phyloP scores from a whole-genome alignment of 2,329 filamentous ascomycete genomes.

The Ceratocystis variospora region DNA sequence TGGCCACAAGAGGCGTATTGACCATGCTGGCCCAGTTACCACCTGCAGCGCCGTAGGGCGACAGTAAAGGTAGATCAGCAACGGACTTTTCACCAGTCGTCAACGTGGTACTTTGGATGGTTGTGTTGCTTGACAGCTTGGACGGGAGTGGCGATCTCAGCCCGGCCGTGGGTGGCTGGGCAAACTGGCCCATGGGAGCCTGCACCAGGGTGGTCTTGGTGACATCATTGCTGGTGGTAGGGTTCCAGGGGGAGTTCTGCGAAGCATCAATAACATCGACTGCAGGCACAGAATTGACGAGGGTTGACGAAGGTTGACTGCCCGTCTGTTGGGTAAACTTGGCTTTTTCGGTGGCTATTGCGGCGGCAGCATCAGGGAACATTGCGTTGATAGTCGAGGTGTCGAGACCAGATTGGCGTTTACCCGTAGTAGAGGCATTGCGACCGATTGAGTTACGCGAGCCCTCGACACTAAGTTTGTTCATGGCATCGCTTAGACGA shows the following conservation, averaged over 20 bases:
- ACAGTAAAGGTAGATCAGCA: constrained; percentile 68
- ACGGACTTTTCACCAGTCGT: constrained; percentile 45
- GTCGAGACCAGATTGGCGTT: constrained; percentile 90
- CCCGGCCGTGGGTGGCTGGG: constrained; percentile 59
- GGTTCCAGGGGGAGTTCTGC: constrained; percentile 69
- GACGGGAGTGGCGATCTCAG: constrained; percentile 65
- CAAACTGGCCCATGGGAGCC: constrained; percentile 86
- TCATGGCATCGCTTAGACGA: constrained; percentile 91
- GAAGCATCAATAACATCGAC: constrained; percentile 48
- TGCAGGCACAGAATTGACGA: constrained; percentile 56
- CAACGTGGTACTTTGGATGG: constrained; percentile 60
- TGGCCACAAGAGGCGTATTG: constrained; percentile 89
- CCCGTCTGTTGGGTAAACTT: constrained; percentile 95
- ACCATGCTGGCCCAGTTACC: constrained; percentile 98
- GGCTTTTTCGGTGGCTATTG: constrained; percentile 96
- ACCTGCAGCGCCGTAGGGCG: constrained; percentile 60
- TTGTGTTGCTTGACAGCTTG: constrained; percentile 49
- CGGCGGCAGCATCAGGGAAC: constrained; percentile 95
- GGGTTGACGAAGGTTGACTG: constrained; percentile 75
- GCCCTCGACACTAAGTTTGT: constrained; percentile 77
- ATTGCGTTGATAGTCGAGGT: constrained; percentile 91
- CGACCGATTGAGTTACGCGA: constrained; percentile 76
- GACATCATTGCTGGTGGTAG: constrained; percentile 34
- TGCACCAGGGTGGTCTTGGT: constrained; percentile 66
- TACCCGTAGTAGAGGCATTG: constrained; percentile 59